Base-by-base conservation (phyloP, 306 rosid genomes). In the Malus asiatica region DNA sequence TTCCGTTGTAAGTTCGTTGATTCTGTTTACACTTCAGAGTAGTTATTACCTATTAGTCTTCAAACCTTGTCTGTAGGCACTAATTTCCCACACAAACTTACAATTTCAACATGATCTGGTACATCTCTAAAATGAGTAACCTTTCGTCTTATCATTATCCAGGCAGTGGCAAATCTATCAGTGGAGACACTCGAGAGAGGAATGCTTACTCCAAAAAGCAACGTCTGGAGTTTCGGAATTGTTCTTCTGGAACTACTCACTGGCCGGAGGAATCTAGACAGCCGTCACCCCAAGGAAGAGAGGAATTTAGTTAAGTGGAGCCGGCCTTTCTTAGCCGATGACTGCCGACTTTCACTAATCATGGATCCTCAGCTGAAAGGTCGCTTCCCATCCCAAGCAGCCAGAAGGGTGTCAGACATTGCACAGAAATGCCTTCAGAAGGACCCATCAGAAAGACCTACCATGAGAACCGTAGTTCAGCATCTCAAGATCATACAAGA, bases 231-330 rank as follows among this genome's bases (percentile, higher is more conserved):
- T 81, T 96, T 96, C 0, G 99, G 99, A 10, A 83, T 90, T 52
- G 85, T 96, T 71, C 99, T 96, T 85, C 87, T 96, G 52, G 99
- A 96, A 75, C 79, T 96, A 70, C 98, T 96, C 12, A 96, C 99
- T 0, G 99, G 98, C 67, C 86, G 99, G 79, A 88, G 89, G 88
- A 92, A 92, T 88, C 93, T 90, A 0, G 97, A 92, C 61, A 83
- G 93, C 73, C 97, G 94, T 68, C 91, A 92, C 78, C 93, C 99
- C 1, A 96, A 90, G 89, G 99, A 96, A 86, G 98, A 92, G 85
- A 88, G 96, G 77, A 96, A 96, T 78, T 81, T 96, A 57, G 97
- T 96, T 4, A 96, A 92, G 83, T 96, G 99, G 99, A 96, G 98
- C 85, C 78, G 91, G 73, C 98, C 97, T 4, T 96, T 92, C 86